A percentile compares a stretch with the other conserved stretches of the same genome.
phyloP scores from a whole-genome alignment of 805 yeast species.

The Saccharomycopsis capsularis region DNA sequence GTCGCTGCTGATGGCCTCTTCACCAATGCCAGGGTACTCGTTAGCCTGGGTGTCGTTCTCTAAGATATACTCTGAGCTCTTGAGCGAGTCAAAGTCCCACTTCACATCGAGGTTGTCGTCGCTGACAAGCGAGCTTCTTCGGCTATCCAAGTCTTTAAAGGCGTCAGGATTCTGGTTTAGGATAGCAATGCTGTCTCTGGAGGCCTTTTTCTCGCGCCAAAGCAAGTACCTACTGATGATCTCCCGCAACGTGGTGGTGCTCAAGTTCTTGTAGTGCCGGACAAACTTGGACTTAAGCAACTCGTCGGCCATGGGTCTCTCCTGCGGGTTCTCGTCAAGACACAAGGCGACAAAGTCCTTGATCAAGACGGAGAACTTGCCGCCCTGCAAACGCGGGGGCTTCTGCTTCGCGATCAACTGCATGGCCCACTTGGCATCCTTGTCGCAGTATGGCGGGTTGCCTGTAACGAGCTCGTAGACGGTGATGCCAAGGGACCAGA shows the following conservation, averaged over 20 bases:
- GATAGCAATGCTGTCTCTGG: slow-evolving; percentile 43
- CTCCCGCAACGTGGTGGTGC: slow-evolving; percentile 61
- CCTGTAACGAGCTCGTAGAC: slow-evolving; percentile 93
- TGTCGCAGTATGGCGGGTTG: slow-evolving; percentile 94
- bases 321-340: slow-evolving; percentile 87
- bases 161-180: slow-evolving; percentile 29
- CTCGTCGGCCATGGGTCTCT: slow-evolving; percentile 83
- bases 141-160: slow-evolving; percentile 22
- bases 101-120: slow-evolving; percentile 40
- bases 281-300: slow-evolving; percentile 69
- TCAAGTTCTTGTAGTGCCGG: slow-evolving; percentile 48
- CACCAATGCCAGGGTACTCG: slow-evolving; percentile 21
- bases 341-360: slow-evolving; percentile 89
- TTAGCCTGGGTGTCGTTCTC: slow-evolving; percentile 53
- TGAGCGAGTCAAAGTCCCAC: slow-evolving; percentile 87
- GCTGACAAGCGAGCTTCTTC: slow-evolving; percentile 6
- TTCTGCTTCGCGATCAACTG: slow-evolving; percentile 85
- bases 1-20: slow-evolving; percentile 21
- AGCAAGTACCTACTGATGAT: slow-evolving; percentile 63
- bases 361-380: slow-evolving; percentile 64
- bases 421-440: slow-evolving; percentile 93
- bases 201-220: slow-evolving; percentile 64
- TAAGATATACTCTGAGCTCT: slow-evolving; percentile 63
- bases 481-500: slow-evolving; percentile 96
- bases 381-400: slow-evolving; percentile 92